A percentile compares a stretch with the other conserved stretches of the same genome.
These are phyloP conservation scores for Colletotrichum sp. DNA, from an alignment of 2,329 filamentous ascomycete genomes.

Conservation along the genomic window DNA sequence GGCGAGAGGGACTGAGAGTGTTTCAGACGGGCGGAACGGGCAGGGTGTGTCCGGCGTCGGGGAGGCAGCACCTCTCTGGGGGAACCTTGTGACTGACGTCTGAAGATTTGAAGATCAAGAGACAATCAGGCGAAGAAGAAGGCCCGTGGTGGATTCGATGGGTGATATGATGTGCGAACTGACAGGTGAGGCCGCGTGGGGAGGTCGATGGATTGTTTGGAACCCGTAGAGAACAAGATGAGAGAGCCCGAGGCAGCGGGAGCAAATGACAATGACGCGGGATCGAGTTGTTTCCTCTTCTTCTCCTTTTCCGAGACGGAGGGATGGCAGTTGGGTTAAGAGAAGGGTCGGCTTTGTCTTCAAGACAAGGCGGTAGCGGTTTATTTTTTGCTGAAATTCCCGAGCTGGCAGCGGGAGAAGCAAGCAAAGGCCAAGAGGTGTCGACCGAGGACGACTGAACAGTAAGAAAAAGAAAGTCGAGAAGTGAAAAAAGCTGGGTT, in stretches of 20 bases:
- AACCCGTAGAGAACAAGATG: not conserved
- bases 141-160: not conserved
- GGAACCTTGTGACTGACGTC: constrained; percentile 18
- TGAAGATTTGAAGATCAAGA: constrained; percentile 25
- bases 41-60: constrained; percentile 24
- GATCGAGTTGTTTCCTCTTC: not conserved
- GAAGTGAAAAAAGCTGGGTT: constrained; percentile 1
- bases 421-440: not conserved
- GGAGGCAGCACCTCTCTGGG: constrained; percentile 11
- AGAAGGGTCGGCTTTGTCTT: not conserved
- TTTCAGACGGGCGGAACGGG: constrained; percentile 44
- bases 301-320: not conserved
- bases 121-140: constrained; percentile 24
- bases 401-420: not conserved
- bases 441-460: not conserved
- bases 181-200: constrained; percentile 14
- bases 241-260: not conserved
- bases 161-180: constrained; percentile 20
- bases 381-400: not conserved
- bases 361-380: not conserved
- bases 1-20: constrained; percentile 29
- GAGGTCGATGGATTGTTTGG: constrained; percentile 1
- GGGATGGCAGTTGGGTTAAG: not conserved
- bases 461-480: constrained; percentile 13
- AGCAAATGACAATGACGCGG: not conserved